These are phyloP conservation scores for Jackrogersella minutella DNA, from an alignment of 495 filamentous ascomycete genomes.

Conservation along the genomic window DNA sequence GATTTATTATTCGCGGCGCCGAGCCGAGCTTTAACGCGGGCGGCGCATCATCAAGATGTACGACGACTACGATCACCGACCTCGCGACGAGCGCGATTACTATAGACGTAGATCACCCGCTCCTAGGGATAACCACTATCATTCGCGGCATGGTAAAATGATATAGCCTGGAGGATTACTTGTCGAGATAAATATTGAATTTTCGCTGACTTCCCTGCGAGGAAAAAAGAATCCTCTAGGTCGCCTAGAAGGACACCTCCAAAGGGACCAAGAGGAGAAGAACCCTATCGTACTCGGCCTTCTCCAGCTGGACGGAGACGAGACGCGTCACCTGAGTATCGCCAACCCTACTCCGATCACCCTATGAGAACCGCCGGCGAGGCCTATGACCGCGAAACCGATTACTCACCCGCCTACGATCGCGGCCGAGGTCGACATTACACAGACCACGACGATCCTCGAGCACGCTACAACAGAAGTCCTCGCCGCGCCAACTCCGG, in stretches of 20 bases:
- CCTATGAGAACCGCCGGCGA: background rate
- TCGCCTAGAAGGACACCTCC: conserved; percentile 44
- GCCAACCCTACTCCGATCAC: conserved; percentile 17
- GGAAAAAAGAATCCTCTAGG: conserved; percentile 49
- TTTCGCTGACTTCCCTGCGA: conserved; percentile 49
- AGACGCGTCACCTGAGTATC: conserved; percentile 25
- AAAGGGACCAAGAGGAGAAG: conserved; percentile 41
- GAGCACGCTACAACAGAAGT: conserved; percentile 27
- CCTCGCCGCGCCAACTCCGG: conserved; percentile 37
- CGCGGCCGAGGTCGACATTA: conserved; percentile 25
- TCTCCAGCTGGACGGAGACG: conserved; percentile 30
- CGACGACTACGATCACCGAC: conserved; percentile 40
- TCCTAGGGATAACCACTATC: conserved; percentile 44
- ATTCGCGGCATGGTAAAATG: conserved; percentile 61
- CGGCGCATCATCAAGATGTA: conserved; percentile 31
- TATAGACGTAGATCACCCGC: conserved; percentile 45
- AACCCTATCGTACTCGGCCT: conserved; percentile 31
- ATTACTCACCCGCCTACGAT: conserved; percentile 9
- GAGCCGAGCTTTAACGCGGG: background rate
- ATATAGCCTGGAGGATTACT: conserved; percentile 50
- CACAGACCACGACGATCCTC: conserved; percentile 24
- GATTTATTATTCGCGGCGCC: background rate
- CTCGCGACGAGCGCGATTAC: conserved; percentile 47
- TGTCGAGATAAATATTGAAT: conserved; percentile 50
- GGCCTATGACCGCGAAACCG: conserved; percentile 9